Percentiles rank a stretch among this genome's conserved stretches.
Evolutionary conservation across 306 rosid genomes (phyloP).

Genomic region (Vigna hirtella): DNA sequence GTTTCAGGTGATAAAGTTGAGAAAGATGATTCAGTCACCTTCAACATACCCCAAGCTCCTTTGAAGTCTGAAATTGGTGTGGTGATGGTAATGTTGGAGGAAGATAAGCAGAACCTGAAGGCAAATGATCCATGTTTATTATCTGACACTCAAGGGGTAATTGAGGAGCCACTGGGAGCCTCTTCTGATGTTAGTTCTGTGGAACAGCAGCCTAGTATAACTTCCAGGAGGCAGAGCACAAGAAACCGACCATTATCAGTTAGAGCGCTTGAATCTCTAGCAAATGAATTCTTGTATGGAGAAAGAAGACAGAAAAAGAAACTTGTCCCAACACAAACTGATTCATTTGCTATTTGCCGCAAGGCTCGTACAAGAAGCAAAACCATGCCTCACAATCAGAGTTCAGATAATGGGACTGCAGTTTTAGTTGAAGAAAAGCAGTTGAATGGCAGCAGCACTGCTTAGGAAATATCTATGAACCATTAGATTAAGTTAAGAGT

Average conservation of each 20-base stretch:
- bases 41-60: conserved; percentile 43
- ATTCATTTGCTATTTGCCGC: conserved; percentile 48
- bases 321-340: conserved; percentile 36
- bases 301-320: conserved; percentile 50
- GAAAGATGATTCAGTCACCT: conserved; percentile 47
- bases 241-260: conserved; percentile 70
- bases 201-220: conserved; percentile 12
- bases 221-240: conserved; percentile 57
- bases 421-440: conserved; percentile 51
- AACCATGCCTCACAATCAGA: conserved; percentile 44
- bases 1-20: conserved; percentile 41
- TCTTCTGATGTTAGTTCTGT: neutral
- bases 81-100: conserved; percentile 17
- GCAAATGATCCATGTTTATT: conserved; percentile 18
- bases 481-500: conserved; percentile 41
- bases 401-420: conserved; percentile 33
- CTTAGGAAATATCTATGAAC: conserved; percentile 38
- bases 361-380: conserved; percentile 53
- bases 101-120: conserved; percentile 39
- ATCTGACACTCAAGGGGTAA: conserved; percentile 47
- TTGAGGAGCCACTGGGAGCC: conserved; percentile 11
- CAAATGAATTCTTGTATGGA: conserved; percentile 52
- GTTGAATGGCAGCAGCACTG: conserved; percentile 48
- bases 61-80: conserved; percentile 42
- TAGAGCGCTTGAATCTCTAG: conserved; percentile 71